Base-by-base conservation (phyloP, 1,284 basidiomycete species). In the Dichomitus squalens region DNA sequence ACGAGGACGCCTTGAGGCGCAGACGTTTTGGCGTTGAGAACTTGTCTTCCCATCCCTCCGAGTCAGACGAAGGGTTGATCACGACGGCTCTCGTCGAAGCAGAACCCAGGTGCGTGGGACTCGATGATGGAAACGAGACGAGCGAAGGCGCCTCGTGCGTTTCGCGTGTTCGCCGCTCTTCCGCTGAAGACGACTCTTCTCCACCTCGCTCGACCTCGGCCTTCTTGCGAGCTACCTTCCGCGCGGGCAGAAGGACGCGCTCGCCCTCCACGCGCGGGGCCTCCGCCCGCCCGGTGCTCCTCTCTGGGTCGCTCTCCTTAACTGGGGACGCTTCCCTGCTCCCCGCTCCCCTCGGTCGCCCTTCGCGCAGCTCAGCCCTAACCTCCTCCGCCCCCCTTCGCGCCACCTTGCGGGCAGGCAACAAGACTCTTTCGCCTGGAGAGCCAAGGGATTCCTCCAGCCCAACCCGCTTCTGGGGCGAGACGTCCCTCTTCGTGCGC, bases 1-100 rank as follows among this genome's bases (percentile, higher is more conserved):
- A 53, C 20, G n/a, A 29, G 35, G 27, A 39, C 33, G 38, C 53
- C 43, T 44, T 48, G 47, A 51, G 35, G 14, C 50, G 41, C 44
- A 40, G 34, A 16, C 58, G 51, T 44, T 63, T 63, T 51, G 61
- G 58, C 36, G 38, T 57, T 7, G 58, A 60, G 46, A 63, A 63
- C 56, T 49, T 55, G 58, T 60, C 61, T 44, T 63, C 61, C 47
- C 58, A 52, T 33, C 39, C 60, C 4, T 59, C 57, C 8, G 48
- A 25, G 33, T 34, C 43, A 21, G 38, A 47, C 23, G 34, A 16
- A 49, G 35, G 29, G 48, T 44, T 33, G 41, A 57, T 49, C 39
- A 56, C 40, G 7, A 35, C 47, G 7, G 41, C 38, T 16, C 43
- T 23, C 14, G 57, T 40, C 4, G 49, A 31, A 25, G 57, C 36